Conservation (phyloP, 2,329 filamentous ascomycete genomes). For the Dryadomyces quercivorus region DNA sequence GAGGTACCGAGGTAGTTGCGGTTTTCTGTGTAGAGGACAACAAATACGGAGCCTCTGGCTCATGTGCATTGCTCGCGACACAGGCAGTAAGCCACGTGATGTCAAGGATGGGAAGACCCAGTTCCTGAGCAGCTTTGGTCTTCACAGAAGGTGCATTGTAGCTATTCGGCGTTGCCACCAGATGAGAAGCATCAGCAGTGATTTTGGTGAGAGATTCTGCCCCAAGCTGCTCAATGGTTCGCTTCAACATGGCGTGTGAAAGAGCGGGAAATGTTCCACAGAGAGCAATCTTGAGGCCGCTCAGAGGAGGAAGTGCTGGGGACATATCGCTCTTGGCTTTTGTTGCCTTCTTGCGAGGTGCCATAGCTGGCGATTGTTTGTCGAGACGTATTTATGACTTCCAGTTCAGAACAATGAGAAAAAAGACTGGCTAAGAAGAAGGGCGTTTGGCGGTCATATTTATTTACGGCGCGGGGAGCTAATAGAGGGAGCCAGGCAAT, state of each 20-base stretch:
- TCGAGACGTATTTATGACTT: not conserved
- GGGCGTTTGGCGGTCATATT: not conserved
- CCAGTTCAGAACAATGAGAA: not conserved
- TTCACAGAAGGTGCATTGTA: conserved; percentile 37
- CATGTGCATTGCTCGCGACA: conserved; percentile 25
- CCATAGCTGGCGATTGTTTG: conserved; percentile 1
- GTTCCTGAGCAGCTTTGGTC: conserved; percentile 32
- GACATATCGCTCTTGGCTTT: not conserved
- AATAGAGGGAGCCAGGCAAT: too few relatives aligned
- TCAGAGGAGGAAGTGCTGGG: conserved; percentile 22
- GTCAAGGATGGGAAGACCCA: conserved; percentile 41
- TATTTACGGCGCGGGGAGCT: too few relatives aligned
- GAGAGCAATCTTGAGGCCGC: conserved; percentile 36
- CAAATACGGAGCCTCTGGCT: conserved; percentile 19
- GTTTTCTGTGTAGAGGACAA: conserved; percentile 2
- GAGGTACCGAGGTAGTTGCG: not conserved
- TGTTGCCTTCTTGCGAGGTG: conserved; percentile 5
- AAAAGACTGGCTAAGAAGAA: not conserved
- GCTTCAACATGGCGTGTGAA: conserved; percentile 37
- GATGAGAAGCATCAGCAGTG: conserved; percentile 38
- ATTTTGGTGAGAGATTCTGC: conserved; percentile 34
- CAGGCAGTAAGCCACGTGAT: conserved; percentile 53
- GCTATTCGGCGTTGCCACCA: conserved; percentile 43
- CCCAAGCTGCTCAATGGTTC: conserved; percentile 34
- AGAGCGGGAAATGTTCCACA: conserved; percentile 46